Evolutionary conservation across 345 rosid genomes (phyloP), one percentile per base, ranked within the genome.

Genomic region (Camelina laxa): DNA sequence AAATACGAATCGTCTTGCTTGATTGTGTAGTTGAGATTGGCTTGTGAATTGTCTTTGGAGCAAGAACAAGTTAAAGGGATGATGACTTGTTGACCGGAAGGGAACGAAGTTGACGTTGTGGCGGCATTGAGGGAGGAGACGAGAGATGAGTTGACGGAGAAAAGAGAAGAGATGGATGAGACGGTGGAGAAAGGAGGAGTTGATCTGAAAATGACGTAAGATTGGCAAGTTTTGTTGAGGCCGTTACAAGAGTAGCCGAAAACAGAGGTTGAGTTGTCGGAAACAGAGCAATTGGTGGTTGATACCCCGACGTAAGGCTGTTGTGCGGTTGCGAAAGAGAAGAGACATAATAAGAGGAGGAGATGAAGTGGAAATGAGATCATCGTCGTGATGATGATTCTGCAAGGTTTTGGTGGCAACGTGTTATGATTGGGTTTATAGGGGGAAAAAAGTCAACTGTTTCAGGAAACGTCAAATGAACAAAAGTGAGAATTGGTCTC

Each of bases 201-300:
- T n/a, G 96, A 82, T 69, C 97, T 79, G 87, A 87, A 89, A 66
- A 70, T 60, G 56, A 85, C 87, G 74, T 86, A 91, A 64, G 87
- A 20, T 49, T 69, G 87, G 79, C 97, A 93, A 6, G 69, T 82
- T 16, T n/a, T 81, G 81, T 79, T 85, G 6, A 81, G 79, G 79
- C 89, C 96, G 74, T 87, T 91, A 68, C 98, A 91, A 67, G 84
- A 69, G 82, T 89, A 91, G 3, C 97, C 97, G n/a, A 87, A 82
- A 50, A 73, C 83, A 4, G 95, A 87, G 70, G 76, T 75, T 20
- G 85, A 73, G 56, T 69, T 73, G 33, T 41, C 78, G 12, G 50
- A n/a, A 77, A 73, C 74, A 3, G 30, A 1, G 50, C 98, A 91
- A 54, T 62, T 39, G 35, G 88, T 76, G 16, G 85, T 82, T 9